phyloP scores from a whole-genome alignment of 2,329 filamentous ascomycete genomes.

The Colletotrichum camelliae region DNA sequence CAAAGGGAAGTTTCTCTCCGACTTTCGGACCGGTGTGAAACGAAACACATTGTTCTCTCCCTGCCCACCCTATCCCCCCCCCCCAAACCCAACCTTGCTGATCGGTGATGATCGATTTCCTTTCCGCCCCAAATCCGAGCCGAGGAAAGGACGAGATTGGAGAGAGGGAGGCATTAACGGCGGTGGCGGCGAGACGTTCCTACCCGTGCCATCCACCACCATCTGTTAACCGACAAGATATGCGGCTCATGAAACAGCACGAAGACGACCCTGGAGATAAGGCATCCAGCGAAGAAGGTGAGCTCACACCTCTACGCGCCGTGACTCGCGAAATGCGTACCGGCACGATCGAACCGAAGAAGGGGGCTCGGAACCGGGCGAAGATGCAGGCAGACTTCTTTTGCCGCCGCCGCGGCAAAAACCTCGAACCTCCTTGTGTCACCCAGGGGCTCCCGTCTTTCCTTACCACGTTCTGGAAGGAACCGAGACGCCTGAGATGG shows the following conservation, averaged over 20 bases:
- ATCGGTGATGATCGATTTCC: background rate
- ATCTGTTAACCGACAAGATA: background rate
- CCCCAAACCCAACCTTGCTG: background rate
- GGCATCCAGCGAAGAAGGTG: background rate
- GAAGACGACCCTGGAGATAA: background rate
- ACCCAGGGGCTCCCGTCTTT: background rate
- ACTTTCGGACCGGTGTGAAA: background rate
- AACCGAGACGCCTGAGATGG: background rate
- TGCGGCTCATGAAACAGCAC: constrained; percentile 9
- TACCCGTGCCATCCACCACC: background rate
- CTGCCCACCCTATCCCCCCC: background rate
- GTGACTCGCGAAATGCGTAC: background rate
- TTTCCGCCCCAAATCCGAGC: background rate
- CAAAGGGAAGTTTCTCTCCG: background rate
- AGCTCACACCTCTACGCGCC: background rate
- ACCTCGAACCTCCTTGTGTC: background rate
- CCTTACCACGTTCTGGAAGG: background rate
- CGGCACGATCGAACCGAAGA: background rate
- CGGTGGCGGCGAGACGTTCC: background rate
- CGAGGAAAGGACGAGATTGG: background rate
- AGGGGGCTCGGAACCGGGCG: background rate
- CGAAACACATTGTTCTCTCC: background rate
- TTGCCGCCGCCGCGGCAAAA: background rate
- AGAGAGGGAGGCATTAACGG: background rate
- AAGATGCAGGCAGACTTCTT: background rate